phyloP scores from a whole-genome alignment of 2,329 filamentous ascomycete species.

The Grosmannia serpens region DNA sequence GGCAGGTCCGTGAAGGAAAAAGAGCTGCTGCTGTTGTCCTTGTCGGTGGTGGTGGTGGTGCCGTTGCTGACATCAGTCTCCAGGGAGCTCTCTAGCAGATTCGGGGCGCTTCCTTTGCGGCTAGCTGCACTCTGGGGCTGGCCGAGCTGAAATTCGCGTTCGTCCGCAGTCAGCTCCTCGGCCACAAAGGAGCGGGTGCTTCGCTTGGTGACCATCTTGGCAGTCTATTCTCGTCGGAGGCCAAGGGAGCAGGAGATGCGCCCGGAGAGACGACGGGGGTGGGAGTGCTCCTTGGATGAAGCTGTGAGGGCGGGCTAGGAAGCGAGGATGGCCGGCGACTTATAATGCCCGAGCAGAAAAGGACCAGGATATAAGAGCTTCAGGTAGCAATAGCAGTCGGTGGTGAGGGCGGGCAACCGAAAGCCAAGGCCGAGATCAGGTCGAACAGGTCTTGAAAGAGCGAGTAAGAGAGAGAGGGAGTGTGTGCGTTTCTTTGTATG shows the following conservation, averaged over 20 bases:
- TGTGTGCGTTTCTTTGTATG: not conserved
- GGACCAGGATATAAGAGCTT: not conserved
- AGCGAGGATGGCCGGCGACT: not conserved
- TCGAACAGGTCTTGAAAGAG: not conserved
- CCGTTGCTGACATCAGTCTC: not conserved
- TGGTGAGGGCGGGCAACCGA: not conserved
- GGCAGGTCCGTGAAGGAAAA: not conserved
- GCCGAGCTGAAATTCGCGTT: conserved; percentile 5
- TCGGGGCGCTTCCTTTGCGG: not conserved
- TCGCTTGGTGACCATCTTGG: conserved; percentile 12
- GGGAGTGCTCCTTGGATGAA: not conserved
- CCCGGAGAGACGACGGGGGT: not conserved
- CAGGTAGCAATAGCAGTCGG: not conserved
- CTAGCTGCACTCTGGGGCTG: not conserved
- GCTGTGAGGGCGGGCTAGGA: not conserved
- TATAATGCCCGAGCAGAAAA: not conserved
- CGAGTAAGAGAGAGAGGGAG: not conserved
- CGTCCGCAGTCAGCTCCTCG: conserved; percentile 8
- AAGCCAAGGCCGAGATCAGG: not conserved
- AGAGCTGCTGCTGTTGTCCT: not conserved
- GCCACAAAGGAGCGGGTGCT: conserved; percentile 11
- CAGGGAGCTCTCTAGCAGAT: not conserved
- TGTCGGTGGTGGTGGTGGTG: not conserved
- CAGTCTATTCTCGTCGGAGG: not conserved
- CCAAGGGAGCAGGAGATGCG: not conserved